Evolutionary conservation across 768 basidiomycete genomes (phyloP).

Genomic region (Lyophyllum semitale): DNA sequence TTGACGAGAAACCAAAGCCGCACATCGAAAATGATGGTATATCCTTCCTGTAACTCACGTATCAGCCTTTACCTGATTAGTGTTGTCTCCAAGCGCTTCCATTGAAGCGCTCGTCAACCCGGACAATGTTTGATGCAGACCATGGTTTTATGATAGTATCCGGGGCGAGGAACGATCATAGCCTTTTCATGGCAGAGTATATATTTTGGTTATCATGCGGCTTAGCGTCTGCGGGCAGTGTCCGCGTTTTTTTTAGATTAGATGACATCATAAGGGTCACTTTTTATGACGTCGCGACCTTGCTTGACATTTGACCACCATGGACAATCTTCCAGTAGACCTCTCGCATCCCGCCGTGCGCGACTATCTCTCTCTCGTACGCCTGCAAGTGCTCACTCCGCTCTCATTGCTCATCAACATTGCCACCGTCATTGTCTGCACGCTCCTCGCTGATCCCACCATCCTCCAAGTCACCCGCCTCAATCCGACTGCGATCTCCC

Average conservation of each 20-base stretch:
- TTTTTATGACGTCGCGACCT: background rate
- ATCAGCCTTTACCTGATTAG: too few species aligned
- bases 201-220: too few species aligned
- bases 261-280: background rate
- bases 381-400: constrained; percentile 87
- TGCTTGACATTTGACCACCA: constrained; percentile 21
- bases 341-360: constrained; percentile 59
- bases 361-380: constrained; percentile 66
- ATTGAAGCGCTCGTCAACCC: too few species aligned
- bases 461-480: constrained; percentile 43
- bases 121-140: too few species aligned
- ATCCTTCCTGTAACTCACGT: too few species aligned
- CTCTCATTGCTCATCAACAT: constrained; percentile 82
- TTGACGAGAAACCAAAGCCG: too few species aligned
- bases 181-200: too few species aligned
- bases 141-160: too few species aligned
- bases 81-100: too few species aligned
- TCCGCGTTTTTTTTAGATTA: background rate
- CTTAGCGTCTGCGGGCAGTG: too few species aligned
- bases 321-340: constrained; percentile 63
- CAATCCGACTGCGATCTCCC: constrained; percentile 74
- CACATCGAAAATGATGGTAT: too few species aligned
- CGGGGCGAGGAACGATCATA: too few species aligned
- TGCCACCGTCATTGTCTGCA: constrained; percentile 68
- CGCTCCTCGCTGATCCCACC: constrained; percentile 65